A percentile compares a stretch with the other conserved stretches of the same genome.
These are phyloP conservation scores for Xylaria sp. DNA, from an alignment of 2,329 filamentous ascomycete species.

Conservation along the genomic window DNA sequence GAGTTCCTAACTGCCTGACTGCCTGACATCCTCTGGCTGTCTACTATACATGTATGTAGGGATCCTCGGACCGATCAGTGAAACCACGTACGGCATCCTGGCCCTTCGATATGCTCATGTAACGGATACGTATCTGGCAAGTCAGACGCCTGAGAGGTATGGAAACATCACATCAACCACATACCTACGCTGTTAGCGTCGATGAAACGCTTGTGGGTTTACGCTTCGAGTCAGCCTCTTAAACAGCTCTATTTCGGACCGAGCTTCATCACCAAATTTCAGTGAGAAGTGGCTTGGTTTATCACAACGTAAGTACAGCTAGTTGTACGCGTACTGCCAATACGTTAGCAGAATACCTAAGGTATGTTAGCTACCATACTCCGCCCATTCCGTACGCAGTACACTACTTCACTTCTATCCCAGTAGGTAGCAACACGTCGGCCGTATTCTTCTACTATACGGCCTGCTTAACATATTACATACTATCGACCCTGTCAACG, in stretches of 20 bases:
- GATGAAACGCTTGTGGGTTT: not conserved
- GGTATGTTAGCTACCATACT: too few species aligned
- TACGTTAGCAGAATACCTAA: too few species aligned
- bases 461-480: constrained; percentile 8
- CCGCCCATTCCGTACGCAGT: too few species aligned
- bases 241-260: constrained; percentile 17
- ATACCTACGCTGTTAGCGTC: not conserved
- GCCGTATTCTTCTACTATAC: not conserved
- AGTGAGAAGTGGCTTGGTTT: constrained; percentile 11
- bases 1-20: not conserved
- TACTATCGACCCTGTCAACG: not conserved
- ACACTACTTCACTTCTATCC: too few species aligned
- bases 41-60: too few species aligned
- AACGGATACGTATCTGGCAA: not conserved
- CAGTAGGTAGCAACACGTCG: constrained; percentile 3
- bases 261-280: constrained; percentile 12
- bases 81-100: too few species aligned
- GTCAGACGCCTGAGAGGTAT: not conserved
- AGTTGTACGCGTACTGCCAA: too few species aligned
- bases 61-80: not conserved
- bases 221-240: not conserved
- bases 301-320: constrained; percentile 7
- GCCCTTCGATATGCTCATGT: too few species aligned
- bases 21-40: not conserved
- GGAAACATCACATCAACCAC: not conserved